These are phyloP conservation scores for Nemania sp. DNA, from an alignment of 2,329 filamentous ascomycete species.

Conservation along the genomic window DNA sequence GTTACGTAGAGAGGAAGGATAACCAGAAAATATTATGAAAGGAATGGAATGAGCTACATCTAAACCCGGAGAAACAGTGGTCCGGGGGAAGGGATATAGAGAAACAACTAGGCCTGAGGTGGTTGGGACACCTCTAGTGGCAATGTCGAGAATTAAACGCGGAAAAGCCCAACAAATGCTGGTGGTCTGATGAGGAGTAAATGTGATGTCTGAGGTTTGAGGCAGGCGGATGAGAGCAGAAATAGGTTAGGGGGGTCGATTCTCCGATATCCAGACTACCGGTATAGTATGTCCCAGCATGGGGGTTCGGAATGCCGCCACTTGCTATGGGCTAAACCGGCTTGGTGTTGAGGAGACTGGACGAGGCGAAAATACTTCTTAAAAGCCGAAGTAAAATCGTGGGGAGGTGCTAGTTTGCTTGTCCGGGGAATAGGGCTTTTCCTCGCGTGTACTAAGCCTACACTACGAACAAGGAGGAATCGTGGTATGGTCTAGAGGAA, in stretches of 20 bases:
- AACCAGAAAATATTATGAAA: background rate
- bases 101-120: background rate
- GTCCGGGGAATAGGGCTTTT: conserved; percentile 13
- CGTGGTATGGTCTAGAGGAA: conserved; percentile 1
- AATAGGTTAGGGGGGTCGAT: conserved; percentile 5
- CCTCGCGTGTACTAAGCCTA: conserved; percentile 5
- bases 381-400: conserved; percentile 13
- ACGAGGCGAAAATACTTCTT: background rate
- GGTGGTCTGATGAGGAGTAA: conserved; percentile 9
- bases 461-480: conserved; percentile 5
- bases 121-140: background rate
- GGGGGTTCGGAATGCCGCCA: conserved; percentile 6
- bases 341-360: conserved; percentile 4
- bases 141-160: conserved; percentile 3
- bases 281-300: conserved; percentile 14
- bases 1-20: conserved; percentile 1
- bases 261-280: conserved; percentile 10
- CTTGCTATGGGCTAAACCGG: conserved; percentile 1
- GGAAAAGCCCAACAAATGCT: conserved; percentile 13
- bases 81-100: background rate
- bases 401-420: conserved; percentile 10
- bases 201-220: conserved; percentile 8
- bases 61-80: conserved; percentile 3
- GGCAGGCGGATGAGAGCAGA: background rate
- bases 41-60: background rate